Percentiles rank a stretch among this genome's conserved stretches.
Evolutionary conservation across 1,284 basidiomycete species (phyloP).

Genomic region (Sporisorium exsertum): DNA sequence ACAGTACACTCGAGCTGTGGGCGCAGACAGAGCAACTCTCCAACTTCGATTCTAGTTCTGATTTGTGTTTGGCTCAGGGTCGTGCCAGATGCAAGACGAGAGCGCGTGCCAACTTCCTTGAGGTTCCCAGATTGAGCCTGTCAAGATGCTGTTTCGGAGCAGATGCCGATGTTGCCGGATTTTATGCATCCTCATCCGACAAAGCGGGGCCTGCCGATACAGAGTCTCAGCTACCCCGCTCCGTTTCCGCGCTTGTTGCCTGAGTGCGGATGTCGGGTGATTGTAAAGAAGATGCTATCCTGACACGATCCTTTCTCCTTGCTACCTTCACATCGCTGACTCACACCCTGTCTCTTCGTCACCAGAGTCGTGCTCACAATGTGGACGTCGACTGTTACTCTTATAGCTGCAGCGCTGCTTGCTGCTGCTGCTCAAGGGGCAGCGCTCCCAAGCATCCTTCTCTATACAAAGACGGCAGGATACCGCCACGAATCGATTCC

Average conservation of each 20-base stretch:
- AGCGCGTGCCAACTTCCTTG: too few species aligned
- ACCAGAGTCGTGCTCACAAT: not conserved
- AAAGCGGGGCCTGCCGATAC: too few species aligned
- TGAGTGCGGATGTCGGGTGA: constrained; percentile 2
- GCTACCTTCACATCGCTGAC: not conserved
- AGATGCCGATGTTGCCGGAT: not conserved
- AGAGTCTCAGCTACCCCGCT: too few species aligned
- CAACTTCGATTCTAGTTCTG: too few species aligned
- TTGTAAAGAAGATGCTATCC: not conserved
- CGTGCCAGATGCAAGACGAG: too few species aligned
- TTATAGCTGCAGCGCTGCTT: constrained; percentile 1
- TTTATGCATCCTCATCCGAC: constrained; percentile 4
- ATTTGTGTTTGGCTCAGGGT: too few species aligned
- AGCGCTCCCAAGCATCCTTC: constrained; percentile 45
- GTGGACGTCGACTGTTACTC: not conserved
- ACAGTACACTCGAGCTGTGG: too few species aligned
- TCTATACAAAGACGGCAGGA: constrained; percentile 66
- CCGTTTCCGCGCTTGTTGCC: too few species aligned
- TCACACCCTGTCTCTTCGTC: not conserved
- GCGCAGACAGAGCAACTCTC: too few species aligned
- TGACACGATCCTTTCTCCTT: not conserved
- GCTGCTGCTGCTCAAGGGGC: constrained; percentile 1
- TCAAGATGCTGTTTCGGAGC: not conserved
- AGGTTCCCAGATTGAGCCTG: too few species aligned
- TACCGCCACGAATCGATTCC: constrained; percentile 82